These are phyloP conservation scores for Aspergillus thermomutatus DNA, from an alignment of 2,329 filamentous ascomycete species.

Conservation along the genomic window DNA sequence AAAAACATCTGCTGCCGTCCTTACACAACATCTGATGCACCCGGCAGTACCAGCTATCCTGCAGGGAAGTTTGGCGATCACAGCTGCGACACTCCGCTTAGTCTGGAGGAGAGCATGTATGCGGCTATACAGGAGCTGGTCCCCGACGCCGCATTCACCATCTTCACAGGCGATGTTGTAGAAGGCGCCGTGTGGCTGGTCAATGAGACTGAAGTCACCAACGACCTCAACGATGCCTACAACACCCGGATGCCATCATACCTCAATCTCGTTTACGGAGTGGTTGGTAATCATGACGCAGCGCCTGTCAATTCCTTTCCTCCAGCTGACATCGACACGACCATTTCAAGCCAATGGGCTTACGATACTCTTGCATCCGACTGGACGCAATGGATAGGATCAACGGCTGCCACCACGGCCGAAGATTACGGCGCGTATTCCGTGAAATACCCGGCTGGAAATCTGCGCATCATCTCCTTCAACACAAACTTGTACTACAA, in stretches of 20 bases:
- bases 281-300: conserved; percentile 56
- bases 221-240: conserved; percentile 46
- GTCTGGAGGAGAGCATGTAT: conserved; percentile 54
- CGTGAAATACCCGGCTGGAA: conserved; percentile 43
- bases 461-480: conserved; percentile 53
- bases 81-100: conserved; percentile 51
- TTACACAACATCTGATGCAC: conserved; percentile 45
- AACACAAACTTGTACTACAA: conserved; percentile 47
- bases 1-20: conserved; percentile 58
- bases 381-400: conserved; percentile 52
- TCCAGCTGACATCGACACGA: conserved; percentile 37
- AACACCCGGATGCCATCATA: conserved; percentile 40
- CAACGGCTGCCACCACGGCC: conserved; percentile 31
- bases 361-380: conserved; percentile 48
- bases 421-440: conserved; percentile 51
- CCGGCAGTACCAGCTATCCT: conserved; percentile 42
- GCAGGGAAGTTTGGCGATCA: conserved; percentile 53
- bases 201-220: conserved; percentile 31
- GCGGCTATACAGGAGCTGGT: conserved; percentile 41
- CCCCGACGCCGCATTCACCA: conserved; percentile 45
- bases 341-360: conserved; percentile 48
- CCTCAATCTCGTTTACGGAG: conserved; percentile 48
- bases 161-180: conserved; percentile 59
- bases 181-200: conserved; percentile 47
- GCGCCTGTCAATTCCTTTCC: conserved; percentile 51